A percentile compares a stretch with the other conserved stretches of the same genome.
Conservation (phyloP, 2,329 filamentous ascomycete genomes). For the Pseudovirgaria hyperparasitica region DNA sequence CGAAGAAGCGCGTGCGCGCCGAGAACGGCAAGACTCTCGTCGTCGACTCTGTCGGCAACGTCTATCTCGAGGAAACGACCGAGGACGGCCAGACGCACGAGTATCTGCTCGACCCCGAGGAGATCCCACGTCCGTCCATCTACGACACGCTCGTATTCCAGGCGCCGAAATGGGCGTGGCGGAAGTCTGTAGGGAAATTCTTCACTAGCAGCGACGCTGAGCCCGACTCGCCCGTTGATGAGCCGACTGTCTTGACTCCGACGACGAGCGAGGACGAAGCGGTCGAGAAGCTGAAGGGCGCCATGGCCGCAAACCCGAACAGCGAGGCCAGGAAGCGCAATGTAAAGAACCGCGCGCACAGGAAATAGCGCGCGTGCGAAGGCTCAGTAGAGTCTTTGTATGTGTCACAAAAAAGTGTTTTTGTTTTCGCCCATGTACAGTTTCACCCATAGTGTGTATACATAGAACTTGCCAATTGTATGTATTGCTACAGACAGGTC, state of each 20-base stretch:
- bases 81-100: constrained; percentile 75
- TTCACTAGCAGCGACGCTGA: constrained; percentile 24
- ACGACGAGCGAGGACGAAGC: constrained; percentile 25
- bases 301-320: constrained; percentile 31
- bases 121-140: constrained; percentile 65
- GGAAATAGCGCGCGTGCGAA: too few species aligned
- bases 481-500: too few species aligned
- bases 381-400: too few species aligned
- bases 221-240: constrained; percentile 14
- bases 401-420: too few species aligned
- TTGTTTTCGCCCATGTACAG: too few species aligned
- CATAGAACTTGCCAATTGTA: too few species aligned
- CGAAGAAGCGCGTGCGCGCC: constrained; percentile 77
- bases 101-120: constrained; percentile 73
- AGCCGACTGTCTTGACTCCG: constrained; percentile 21
- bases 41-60: constrained; percentile 82
- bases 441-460: too few species aligned
- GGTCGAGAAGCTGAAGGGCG: constrained; percentile 24
- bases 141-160: constrained; percentile 72
- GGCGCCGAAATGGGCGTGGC: constrained; percentile 63
- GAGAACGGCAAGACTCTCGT: constrained; percentile 93
- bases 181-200: constrained; percentile 30
- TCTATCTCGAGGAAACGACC: constrained; percentile 86
- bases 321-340: constrained; percentile 31
- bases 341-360: too few species aligned